A percentile compares a stretch with the other conserved stretches of the same genome.
These are phyloP conservation scores for Bauhinia variegata DNA, from an alignment of 306 rosid genomes.

Conservation along the genomic window DNA sequence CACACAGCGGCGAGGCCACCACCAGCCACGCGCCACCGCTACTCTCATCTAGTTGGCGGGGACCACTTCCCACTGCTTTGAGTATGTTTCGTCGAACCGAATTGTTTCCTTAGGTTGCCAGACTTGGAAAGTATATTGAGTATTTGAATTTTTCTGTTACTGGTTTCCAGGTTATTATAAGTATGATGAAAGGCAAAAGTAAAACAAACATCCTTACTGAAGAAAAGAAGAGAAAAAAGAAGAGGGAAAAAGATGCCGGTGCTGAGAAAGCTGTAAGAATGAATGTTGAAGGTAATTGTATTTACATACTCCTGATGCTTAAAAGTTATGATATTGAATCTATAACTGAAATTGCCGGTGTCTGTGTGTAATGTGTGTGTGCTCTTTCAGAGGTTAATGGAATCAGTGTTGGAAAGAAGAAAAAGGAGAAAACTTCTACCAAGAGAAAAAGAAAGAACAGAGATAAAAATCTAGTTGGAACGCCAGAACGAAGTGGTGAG, in stretches of 20 bases:
- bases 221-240: constrained; percentile 52
- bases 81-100: no score
- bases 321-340: neutral
- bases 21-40: no score
- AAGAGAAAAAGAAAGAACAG: constrained; percentile 46
- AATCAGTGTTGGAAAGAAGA: constrained; percentile 18
- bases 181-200: constrained; percentile 20
- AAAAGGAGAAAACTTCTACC: constrained; percentile 35
- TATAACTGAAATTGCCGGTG: constrained; percentile 14
- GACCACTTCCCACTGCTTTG: no score
- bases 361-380: neutral
- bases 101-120: no score
- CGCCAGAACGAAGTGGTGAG: constrained; percentile 42
- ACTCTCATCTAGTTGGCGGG: no score
- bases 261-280: constrained; percentile 21
- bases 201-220: constrained; percentile 3
- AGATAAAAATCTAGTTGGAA: constrained; percentile 22
- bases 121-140: no score
- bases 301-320: neutral
- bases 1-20: no score
- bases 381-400: constrained; percentile 43
- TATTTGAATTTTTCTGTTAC: neutral
- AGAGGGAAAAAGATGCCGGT: constrained; percentile 34
- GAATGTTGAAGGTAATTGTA: constrained; percentile 42
- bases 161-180: constrained; percentile 7